These are phyloP conservation scores for Lactarius akahatsu DNA, from an alignment of 768 basidiomycete species.

Conservation along the genomic window DNA sequence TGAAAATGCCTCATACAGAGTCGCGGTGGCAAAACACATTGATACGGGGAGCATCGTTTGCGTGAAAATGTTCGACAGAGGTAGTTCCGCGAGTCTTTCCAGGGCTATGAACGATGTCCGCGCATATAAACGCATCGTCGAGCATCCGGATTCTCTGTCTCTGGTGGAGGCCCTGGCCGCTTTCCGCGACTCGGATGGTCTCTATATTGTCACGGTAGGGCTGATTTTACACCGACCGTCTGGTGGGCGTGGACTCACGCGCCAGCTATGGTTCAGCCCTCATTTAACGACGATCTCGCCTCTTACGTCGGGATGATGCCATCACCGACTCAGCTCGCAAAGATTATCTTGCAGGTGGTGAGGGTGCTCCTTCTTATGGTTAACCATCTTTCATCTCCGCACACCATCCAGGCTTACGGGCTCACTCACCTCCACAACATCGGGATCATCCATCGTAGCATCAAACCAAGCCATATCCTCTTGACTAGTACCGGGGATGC, in stretches of 20 bases:
- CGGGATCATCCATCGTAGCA: conserved; percentile 19
- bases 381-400: neutral
- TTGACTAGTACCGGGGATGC: neutral
- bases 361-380: neutral
- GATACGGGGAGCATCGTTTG: conserved; percentile 6
- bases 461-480: conserved; percentile 16
- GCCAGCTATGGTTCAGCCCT: neutral
- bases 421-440: conserved; percentile 10
- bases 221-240: neutral
- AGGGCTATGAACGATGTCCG: conserved; percentile 8
- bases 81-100: neutral
- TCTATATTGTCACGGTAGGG: conserved; percentile 14
- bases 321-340: neutral
- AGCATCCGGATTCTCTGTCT: conserved; percentile 3
- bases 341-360: conserved; percentile 8
- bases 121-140: conserved; percentile 7
- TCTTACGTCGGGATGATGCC: neutral
- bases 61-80: conserved; percentile 13
- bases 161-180: conserved; percentile 17
- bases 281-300: neutral
- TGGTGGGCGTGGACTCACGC: neutral
- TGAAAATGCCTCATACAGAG: conserved; percentile 3
- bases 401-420: neutral
- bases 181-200: neutral
- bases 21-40: neutral